Base-by-base conservation (phyloP, 2,329 filamentous ascomycete species). In the Fusarium palustre region DNA sequence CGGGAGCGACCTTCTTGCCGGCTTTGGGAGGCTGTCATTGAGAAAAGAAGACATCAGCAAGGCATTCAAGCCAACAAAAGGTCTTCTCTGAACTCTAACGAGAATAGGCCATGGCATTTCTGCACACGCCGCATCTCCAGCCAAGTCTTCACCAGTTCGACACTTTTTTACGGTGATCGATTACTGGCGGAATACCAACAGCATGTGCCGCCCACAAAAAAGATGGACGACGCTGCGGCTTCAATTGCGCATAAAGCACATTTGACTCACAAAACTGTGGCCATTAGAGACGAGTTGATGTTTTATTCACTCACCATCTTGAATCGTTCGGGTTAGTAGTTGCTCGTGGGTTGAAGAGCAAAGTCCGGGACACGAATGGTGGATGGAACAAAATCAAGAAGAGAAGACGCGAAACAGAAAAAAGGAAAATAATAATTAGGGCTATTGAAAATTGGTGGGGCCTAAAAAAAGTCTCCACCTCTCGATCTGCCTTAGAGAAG, bases 1-100 rank as follows among this genome's bases (percentile, higher is more conserved):
- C 94, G 83, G 96, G 88, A 79, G 96, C 96, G 86, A 93, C 91
- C 90, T 97, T 98, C 92, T 97, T 98, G 88, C 94, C 94, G 81
- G 87, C 82, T 88, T 98, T 99, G 83, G 95, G 92, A 92, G 96
- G 93, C 96, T 98, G 88, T 98, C 94, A 98, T 98, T 96, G 95
- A 98, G 95, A 93, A 97, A 94, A 96, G 92, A 97, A 93, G 91
- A 93, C 86, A 93, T 97, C 92, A 97, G 94, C 91, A 85, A 88
- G 87, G 89, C 88, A 90, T 88, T 91, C 91, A 87, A 87, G 90
- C 89, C 84, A 84, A 85, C 55, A 83, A 85, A 85, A 86, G 87
- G 87, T 92, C 91, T 93, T 92, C 90, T 91, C 89, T 91, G 85
- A 92, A 91, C 93, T 97, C 93, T 97, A 97, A 85, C 91, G 93